Conservation (phyloP, 768 basidiomycete species). For the Suillus alpinus region DNA sequence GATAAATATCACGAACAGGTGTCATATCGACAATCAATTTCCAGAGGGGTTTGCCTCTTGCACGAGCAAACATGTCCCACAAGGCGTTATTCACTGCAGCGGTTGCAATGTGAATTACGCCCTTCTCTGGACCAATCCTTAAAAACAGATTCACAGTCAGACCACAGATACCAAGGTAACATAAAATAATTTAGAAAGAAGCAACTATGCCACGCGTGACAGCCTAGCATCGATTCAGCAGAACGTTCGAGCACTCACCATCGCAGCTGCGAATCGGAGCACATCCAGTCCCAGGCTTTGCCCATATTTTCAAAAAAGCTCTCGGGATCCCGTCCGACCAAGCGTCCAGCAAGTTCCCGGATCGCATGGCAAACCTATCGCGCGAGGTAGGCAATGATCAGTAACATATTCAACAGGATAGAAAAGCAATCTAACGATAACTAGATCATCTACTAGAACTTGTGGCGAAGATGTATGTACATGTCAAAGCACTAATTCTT, state of each 20-base stretch:
- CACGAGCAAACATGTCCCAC: slow-evolving; percentile 90
- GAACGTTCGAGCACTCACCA: slow-evolving; percentile 51
- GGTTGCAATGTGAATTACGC: slow-evolving; percentile 88
- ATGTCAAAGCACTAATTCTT: background rate
- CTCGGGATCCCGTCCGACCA: slow-evolving; percentile 80
- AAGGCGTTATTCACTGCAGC: slow-evolving; percentile 89
- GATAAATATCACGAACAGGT: slow-evolving; percentile 41
- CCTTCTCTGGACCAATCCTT: slow-evolving; percentile 93
- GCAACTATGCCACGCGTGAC: background rate
- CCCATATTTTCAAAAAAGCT: slow-evolving; percentile 89
- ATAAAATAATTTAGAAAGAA: background rate
- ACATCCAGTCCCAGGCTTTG: slow-evolving; percentile 82
- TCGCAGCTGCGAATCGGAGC: slow-evolving; percentile 85
- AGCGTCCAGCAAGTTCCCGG: slow-evolving; percentile 71
- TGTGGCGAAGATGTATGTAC: background rate
- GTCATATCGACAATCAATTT: slow-evolving; percentile 91
- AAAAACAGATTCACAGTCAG: background rate
- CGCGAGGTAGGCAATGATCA: background rate
- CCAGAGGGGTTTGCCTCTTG: slow-evolving; percentile 86
- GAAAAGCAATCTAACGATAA: background rate
- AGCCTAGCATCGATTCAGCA: background rate
- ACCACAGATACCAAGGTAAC: background rate
- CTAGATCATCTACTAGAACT: background rate
- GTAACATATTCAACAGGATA: background rate
- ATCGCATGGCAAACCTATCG: slow-evolving; percentile 79